Conservation (phyloP, 192 early-diverging fungal genomes). For the Gigaspora rosea region DNA sequence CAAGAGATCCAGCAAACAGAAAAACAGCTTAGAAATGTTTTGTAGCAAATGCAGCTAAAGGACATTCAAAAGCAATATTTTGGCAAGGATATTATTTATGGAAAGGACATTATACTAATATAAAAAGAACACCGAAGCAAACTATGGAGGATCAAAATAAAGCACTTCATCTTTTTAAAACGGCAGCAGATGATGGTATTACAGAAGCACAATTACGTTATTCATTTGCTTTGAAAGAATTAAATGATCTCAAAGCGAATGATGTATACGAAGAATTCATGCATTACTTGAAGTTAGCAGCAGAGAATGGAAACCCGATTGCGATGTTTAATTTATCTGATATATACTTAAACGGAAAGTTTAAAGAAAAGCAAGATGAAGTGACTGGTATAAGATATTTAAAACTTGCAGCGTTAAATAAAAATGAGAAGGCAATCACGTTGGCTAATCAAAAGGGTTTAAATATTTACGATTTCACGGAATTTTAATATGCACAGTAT, state of each 20-base stretch:
- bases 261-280: background rate
- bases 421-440: background rate
- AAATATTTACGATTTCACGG: no score
- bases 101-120: background rate
- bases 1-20: background rate
- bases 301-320: background rate
- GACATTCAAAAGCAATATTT: background rate
- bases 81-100: slow-evolving; percentile 25
- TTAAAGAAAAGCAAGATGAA: background rate
- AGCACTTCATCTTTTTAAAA: background rate
- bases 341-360: background rate
- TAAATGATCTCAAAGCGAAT: background rate
- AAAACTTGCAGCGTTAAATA: background rate
- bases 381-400: background rate
- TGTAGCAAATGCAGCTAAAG: background rate
- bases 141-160: background rate
- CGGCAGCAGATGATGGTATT: slow-evolving; percentile 11
- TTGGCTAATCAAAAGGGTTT: no score
- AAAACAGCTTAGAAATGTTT: background rate
- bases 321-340: background rate
- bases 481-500: no score
- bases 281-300: background rate
- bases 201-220: background rate
- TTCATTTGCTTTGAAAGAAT: background rate
- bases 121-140: background rate